Base-by-base conservation (phyloP, 208 protist genomes). In the Trypanosoma avium region DNA sequence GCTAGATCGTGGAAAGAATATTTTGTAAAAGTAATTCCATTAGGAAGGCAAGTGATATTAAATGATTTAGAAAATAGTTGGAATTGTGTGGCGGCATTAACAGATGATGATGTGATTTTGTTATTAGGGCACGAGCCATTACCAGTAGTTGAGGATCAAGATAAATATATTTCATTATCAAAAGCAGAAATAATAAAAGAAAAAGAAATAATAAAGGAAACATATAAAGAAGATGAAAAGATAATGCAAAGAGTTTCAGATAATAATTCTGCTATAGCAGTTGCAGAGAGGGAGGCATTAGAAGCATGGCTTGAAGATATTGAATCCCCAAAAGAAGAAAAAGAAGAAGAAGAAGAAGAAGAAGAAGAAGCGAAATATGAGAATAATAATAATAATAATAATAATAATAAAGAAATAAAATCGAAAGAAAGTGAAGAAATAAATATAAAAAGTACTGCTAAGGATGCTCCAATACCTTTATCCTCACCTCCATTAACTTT, bases 221-320 rank as follows among this genome's bases (percentile, higher is more conserved):
- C 15, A 21, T 29, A 4, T 49, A 73, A 30, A 36, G 19, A 38
- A 5, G 36, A 24, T 4, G 24, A 3, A 27, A 10, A 8, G 35
- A n/a, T 21, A 49, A 17, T 57, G 21, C 10, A 15, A 8, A 21
- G 27, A 40, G n/a, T n/a, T n/a, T n/a, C n/a, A n/a, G n/a, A n/a
- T 24, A 38, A 27, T 19, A 49, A 21, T 36, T 21, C 19, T 40
- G 9, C 8, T 38, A 22, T 57, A 5, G 69, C 24, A 48, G 61
- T 40, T 19, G 45, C 7, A 3, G 63, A 43, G 33, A 58, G 57
- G 13, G 30, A 55, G 2, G 45, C 55, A 38, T 36, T 86, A 56
- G 67, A 82, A 30, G 65, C 52, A 6, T 88, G 82, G 82, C 67
- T 88, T 35, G 75, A 82, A 32, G 75, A 77, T 17, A 46, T 82